Conservation (phyloP, 1,139 yeast species). For the Diutina rugosa region DNA sequence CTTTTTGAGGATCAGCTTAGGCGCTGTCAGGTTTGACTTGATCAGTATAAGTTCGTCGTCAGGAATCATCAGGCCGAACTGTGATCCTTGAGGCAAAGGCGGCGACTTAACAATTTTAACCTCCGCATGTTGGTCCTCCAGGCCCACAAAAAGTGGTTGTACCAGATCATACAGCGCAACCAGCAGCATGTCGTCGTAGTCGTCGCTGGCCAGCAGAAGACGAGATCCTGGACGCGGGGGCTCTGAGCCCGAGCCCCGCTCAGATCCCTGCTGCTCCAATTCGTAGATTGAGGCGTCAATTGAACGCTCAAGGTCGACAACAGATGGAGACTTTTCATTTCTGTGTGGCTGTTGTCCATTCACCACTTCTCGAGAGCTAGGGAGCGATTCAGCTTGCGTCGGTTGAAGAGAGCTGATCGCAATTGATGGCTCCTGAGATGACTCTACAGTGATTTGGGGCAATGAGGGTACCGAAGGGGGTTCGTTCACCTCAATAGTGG, state of each 20-base stretch:
- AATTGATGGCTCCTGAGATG: not conserved
- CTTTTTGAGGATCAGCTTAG: not conserved
- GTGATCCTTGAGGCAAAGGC: not conserved
- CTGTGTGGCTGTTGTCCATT: not conserved
- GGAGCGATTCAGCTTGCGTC: not conserved
- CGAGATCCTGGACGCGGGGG: not conserved
- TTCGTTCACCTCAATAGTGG: not conserved
- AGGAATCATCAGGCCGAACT: not conserved
- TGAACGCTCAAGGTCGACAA: not conserved
- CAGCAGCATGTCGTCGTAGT: conserved; percentile 1
- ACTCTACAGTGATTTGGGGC: not conserved
- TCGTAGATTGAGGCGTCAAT: not conserved
- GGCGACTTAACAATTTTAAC: not conserved
- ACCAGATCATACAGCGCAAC: not conserved
- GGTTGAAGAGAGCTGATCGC: not conserved
- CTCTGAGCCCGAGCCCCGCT: not conserved
- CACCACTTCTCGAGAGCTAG: not conserved
- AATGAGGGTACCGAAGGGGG: not conserved
- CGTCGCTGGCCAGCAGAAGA: not conserved
- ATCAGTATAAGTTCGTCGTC: not conserved
- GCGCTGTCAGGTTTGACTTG: not conserved
- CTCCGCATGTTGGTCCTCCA: not conserved
- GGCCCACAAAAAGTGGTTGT: not conserved
- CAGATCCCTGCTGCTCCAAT: not conserved
- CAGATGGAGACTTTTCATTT: not conserved